A percentile compares a stretch with the other conserved stretches of the same genome.
Evolutionary conservation across 2,329 filamentous ascomycete species (phyloP).

Genomic region (Trichophyton equinum): DNA sequence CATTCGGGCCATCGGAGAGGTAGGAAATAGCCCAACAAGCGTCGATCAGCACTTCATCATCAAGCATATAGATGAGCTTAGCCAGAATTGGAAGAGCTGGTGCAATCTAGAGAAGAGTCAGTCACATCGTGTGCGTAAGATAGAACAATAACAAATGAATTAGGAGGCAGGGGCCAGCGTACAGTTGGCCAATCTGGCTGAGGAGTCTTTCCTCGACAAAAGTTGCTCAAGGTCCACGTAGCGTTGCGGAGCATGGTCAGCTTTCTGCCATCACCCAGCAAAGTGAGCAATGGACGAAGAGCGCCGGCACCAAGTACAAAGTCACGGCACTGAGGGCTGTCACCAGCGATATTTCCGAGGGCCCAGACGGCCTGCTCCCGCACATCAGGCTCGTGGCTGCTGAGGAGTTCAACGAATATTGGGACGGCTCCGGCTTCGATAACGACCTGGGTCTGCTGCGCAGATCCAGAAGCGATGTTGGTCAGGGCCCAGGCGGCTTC

Average conservation of each 20-base stretch:
- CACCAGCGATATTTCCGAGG: constrained; percentile 94
- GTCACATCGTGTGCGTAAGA: constrained; percentile 14
- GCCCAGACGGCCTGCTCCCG: constrained; percentile 98
- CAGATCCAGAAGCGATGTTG: constrained; percentile 97
- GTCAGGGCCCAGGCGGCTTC: constrained; percentile 98
- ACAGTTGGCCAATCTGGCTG: constrained; percentile 97
- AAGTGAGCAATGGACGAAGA: constrained; percentile 73
- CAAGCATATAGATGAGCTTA: constrained; percentile 95
- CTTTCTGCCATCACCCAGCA: constrained; percentile 95
- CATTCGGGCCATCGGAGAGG: constrained; percentile 92
- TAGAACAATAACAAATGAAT: constrained; percentile 3
- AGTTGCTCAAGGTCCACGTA: constrained; percentile 98
- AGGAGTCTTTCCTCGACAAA: constrained; percentile 97
- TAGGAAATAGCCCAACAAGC: constrained; percentile 99
- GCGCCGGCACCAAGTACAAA: constrained; percentile 88
- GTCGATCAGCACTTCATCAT: constrained; percentile 96
- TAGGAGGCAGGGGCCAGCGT: constrained; percentile 32
- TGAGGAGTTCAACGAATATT: constrained; percentile 93
- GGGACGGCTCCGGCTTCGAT: constrained; percentile 96
- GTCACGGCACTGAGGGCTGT: constrained; percentile 93
- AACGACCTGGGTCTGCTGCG: constrained; percentile 94
- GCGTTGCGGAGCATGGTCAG: constrained; percentile 98
- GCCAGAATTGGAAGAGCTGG: constrained; percentile 88
- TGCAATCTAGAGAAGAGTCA: constrained; percentile 53
- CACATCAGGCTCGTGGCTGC: constrained; percentile 92